Conservation (phyloP, 345 rosid genomes). For the Angophora floribunda region DNA sequence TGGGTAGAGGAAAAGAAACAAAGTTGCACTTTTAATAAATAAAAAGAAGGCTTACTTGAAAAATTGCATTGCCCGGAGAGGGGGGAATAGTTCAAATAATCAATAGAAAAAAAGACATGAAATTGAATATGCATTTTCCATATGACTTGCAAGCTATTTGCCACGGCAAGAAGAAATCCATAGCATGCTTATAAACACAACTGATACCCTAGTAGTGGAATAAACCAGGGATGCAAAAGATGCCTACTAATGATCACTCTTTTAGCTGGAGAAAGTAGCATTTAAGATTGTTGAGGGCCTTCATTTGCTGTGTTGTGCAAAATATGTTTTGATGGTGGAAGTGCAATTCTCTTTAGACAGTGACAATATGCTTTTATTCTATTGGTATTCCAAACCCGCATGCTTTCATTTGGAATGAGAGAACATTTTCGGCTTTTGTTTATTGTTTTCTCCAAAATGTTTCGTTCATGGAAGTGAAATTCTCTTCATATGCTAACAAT, state of each 20-base stretch:
- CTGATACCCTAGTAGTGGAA: not conserved
- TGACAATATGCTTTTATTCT: not conserved
- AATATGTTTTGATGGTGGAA: not conserved
- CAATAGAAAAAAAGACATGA: not conserved
- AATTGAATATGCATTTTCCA: not conserved
- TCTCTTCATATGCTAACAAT: not conserved
- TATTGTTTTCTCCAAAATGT: not conserved
- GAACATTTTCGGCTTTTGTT: not conserved
- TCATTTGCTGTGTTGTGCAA: not conserved
- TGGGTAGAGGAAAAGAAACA: constrained; percentile 3
- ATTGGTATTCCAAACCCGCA: not conserved
- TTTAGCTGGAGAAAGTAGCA: not conserved
- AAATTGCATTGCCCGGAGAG: not conserved
- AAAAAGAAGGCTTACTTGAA: not conserved
- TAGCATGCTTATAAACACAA: not conserved
- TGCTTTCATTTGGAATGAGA: not conserved
- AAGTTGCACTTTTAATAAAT: not conserved
- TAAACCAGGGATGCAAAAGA: not conserved
- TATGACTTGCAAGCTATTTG: not conserved
- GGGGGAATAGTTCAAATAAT: not conserved
- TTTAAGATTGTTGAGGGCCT: not conserved
- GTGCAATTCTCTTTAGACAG: not conserved
- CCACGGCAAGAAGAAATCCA: not conserved
- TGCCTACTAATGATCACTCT: not conserved
- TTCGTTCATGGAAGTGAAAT: not conserved